These are phyloP conservation scores for Aureobasidium sp. DNA, from an alignment of 2,329 filamentous ascomycete species.

Conservation along the genomic window DNA sequence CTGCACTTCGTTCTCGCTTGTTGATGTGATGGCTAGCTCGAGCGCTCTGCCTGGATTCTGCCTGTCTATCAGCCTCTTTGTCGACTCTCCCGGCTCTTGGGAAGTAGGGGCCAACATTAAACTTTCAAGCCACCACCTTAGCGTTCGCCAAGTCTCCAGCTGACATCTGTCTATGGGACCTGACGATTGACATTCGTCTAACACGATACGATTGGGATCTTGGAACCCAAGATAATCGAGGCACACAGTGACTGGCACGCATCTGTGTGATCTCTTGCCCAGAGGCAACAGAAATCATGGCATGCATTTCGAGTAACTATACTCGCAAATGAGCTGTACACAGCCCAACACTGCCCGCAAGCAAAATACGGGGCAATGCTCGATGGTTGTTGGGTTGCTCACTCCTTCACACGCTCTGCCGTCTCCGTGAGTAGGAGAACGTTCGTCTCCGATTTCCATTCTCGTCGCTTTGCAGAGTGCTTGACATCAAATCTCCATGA, in stretches of 20 bases:
- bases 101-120: not conserved
- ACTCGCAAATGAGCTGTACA: not conserved
- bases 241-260: not conserved
- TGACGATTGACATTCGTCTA: not conserved
- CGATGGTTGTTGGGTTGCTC: not conserved
- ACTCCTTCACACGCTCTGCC: not conserved
- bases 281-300: not conserved
- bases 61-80: not conserved
- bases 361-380: not conserved
- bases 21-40: not conserved
- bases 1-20: not conserved
- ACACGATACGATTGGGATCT: not conserved
- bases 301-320: not conserved
- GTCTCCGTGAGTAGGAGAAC: not conserved
- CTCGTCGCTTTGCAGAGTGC: no score
- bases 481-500: not conserved
- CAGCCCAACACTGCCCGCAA: not conserved
- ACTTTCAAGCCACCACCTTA: not conserved
- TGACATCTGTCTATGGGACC: slow-evolving; percentile 4
- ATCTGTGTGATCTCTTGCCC: not conserved
- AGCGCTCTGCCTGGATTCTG: not conserved
- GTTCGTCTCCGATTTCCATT: not conserved
- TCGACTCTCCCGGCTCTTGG: slow-evolving; percentile 10
- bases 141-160: slow-evolving; percentile 5
- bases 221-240: not conserved